Conservation (phyloP, 805 yeast genomes). For the Myxozyma neotropica region DNA sequence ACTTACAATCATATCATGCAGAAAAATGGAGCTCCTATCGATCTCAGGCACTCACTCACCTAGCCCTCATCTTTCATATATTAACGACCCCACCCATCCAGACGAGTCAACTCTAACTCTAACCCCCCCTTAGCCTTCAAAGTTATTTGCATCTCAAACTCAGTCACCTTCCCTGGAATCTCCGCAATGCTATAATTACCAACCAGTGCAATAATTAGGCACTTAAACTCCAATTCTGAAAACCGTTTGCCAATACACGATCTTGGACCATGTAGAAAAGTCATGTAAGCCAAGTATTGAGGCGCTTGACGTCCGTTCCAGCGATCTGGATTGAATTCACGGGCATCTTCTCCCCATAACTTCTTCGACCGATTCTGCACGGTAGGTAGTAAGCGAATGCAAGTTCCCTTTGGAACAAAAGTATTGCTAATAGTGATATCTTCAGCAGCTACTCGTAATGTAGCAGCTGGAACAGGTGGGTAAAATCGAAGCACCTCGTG, state of each 20-base stretch:
- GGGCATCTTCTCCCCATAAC: conserved; percentile 22
- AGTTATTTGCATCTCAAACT: conserved; percentile 3
- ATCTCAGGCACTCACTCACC: too few relatives aligned
- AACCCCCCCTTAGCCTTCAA: background rate
- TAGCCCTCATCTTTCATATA: background rate
- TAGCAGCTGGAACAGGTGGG: conserved; percentile 19
- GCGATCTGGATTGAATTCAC: conserved; percentile 26
- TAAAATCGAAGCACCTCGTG: conserved; percentile 15
- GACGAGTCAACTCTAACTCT: background rate
- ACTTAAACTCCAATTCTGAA: conserved; percentile 27
- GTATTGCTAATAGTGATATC: background rate
- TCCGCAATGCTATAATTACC: conserved; percentile 23
- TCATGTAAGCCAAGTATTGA: conserved; percentile 5
- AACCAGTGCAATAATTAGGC: conserved; percentile 20
- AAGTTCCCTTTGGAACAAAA: conserved; percentile 11
- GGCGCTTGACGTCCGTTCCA: conserved; percentile 21
- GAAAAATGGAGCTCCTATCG: too few relatives aligned
- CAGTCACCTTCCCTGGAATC: conserved; percentile 3
- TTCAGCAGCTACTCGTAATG: conserved; percentile 10
- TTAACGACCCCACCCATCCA: background rate
- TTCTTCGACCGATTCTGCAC: conserved; percentile 1
- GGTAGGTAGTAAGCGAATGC: conserved; percentile 2
- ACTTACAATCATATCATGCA: too few relatives aligned
- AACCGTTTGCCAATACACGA: conserved; percentile 28
- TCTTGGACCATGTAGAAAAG: conserved; percentile 29